Percentiles rank a stretch among this genome's conserved stretches.
Evolutionary conservation across 2,329 filamentous ascomycete species (phyloP).

Genomic region (Sarocladium kiliense): DNA sequence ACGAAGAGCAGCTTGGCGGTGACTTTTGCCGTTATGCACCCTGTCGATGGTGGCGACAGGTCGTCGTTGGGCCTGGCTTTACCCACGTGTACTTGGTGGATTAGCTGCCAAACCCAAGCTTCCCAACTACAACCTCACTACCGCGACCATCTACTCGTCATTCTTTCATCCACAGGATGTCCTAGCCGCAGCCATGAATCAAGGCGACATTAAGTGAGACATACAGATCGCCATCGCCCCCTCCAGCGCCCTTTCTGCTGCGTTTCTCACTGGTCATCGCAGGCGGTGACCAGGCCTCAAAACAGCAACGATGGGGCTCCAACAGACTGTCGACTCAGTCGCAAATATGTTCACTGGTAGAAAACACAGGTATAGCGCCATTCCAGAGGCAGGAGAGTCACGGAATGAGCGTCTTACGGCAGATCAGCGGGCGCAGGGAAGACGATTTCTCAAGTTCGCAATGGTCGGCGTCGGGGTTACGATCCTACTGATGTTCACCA

Average conservation of each 20-base stretch:
- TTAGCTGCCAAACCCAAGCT: not conserved
- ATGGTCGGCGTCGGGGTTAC: conserved; percentile 1
- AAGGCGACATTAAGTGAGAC: too few relatives aligned
- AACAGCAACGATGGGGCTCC: conserved; percentile 5
- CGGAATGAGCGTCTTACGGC: not conserved
- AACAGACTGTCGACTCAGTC: conserved; percentile 15
- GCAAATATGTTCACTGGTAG: conserved; percentile 14
- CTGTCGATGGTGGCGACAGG: not conserved
- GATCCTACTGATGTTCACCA: not conserved
- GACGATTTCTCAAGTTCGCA: not conserved
- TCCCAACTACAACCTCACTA: not conserved
- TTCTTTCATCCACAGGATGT: too few relatives aligned
- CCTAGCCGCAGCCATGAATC: too few relatives aligned
- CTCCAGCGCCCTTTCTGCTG: too few relatives aligned
- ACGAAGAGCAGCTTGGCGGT: not conserved
- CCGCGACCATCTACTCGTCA: not conserved
- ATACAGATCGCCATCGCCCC: not conserved
- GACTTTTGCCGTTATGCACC: not conserved
- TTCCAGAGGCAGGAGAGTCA: conserved; percentile 12
- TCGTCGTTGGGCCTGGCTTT: not conserved
- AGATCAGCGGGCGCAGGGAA: not conserved
- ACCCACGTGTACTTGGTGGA: not conserved
- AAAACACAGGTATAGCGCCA: conserved; percentile 23
- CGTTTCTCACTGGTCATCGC: too few relatives aligned
- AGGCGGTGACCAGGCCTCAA: not conserved